These are phyloP conservation scores for Trichoderma cornu-damae DNA, from an alignment of 2,329 filamentous ascomycete genomes.

Conservation along the genomic window DNA sequence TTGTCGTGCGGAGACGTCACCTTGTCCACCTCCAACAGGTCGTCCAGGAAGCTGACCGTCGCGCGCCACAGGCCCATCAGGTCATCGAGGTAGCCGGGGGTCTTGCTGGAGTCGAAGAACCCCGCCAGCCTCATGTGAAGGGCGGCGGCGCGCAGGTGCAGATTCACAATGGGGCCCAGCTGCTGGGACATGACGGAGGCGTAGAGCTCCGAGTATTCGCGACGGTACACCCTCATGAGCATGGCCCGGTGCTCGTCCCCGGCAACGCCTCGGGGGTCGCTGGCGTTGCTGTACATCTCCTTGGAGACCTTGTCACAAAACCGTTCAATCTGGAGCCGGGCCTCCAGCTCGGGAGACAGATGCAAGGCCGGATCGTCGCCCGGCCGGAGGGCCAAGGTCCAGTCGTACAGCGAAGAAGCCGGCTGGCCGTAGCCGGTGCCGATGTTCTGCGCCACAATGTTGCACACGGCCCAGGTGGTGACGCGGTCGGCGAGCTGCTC, in stretches of 20 bases:
- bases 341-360: slow-evolving; percentile 58
- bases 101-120: slow-evolving; percentile 73
- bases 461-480: slow-evolving; percentile 78
- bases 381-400: slow-evolving; percentile 59
- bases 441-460: slow-evolving; percentile 74
- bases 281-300: slow-evolving; percentile 73
- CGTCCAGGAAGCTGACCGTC: slow-evolving; percentile 63
- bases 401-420: slow-evolving; percentile 71
- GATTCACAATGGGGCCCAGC: slow-evolving; percentile 53
- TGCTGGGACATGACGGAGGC: slow-evolving; percentile 55
- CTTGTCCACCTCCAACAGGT: slow-evolving; percentile 52
- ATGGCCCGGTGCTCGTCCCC: slow-evolving; percentile 63
- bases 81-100: slow-evolving; percentile 66
- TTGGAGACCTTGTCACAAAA: slow-evolving; percentile 75
- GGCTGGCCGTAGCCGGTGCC: slow-evolving; percentile 82
- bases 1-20: slow-evolving; percentile 42
- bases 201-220: slow-evolving; percentile 59
- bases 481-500: slow-evolving; percentile 75
- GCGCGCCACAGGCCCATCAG: slow-evolving; percentile 71
- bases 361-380: slow-evolving; percentile 56
- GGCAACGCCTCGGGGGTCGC: slow-evolving; percentile 63
- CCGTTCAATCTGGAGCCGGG: slow-evolving; percentile 64
- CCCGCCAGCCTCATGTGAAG: slow-evolving; percentile 73
- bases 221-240: slow-evolving; percentile 60
- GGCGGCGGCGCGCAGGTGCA: slow-evolving; percentile 67